A percentile compares a stretch with the other conserved stretches of the same genome.
These are phyloP conservation scores for Xylaria sp. DNA, from an alignment of 2,329 filamentous ascomycete species.

Conservation along the genomic window DNA sequence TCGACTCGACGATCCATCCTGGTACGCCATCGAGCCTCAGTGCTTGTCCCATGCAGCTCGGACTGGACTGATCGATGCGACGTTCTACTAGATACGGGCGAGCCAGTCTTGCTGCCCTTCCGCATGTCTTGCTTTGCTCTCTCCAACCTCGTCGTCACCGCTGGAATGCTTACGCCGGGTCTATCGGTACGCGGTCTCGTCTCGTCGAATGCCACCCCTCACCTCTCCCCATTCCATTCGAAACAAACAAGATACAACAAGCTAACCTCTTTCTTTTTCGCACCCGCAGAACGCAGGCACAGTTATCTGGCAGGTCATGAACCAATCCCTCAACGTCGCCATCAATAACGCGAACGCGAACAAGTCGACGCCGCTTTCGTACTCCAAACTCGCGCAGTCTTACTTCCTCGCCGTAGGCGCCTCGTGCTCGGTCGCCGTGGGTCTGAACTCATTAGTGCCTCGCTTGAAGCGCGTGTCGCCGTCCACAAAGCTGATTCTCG, in stretches of 20 bases:
- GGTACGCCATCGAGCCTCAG: conserved; percentile 49
- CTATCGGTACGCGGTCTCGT: conserved; percentile 52
- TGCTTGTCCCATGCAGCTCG: not conserved
- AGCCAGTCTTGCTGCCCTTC: conserved; percentile 88
- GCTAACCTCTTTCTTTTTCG: conserved; percentile 2
- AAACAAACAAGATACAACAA: not conserved
- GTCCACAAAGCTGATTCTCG: conserved; percentile 67
- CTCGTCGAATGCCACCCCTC: not conserved
- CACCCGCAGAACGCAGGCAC: conserved; percentile 65
- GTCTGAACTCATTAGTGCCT: conserved; percentile 84
- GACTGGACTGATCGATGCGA: conserved; percentile 14
- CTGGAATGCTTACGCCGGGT: conserved; percentile 91
- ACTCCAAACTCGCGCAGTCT: conserved; percentile 75
- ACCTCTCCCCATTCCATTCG: not conserved
- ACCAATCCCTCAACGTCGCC: conserved; percentile 96
- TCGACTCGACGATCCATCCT: conserved; percentile 93
- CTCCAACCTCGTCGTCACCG: conserved; percentile 90
- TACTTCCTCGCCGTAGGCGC: conserved; percentile 89
- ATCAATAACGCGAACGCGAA: conserved; percentile 98
- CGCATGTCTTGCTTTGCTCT: conserved; percentile 96
- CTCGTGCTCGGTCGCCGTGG: conserved; percentile 88
- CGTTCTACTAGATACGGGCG: conserved; percentile 67
- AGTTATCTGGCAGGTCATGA: conserved; percentile 88
- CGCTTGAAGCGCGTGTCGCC: conserved; percentile 72
- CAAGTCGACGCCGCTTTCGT: conserved; percentile 86